These are phyloP conservation scores for Thelonectria olida DNA, from an alignment of 2,329 filamentous ascomycete genomes.

Conservation along the genomic window DNA sequence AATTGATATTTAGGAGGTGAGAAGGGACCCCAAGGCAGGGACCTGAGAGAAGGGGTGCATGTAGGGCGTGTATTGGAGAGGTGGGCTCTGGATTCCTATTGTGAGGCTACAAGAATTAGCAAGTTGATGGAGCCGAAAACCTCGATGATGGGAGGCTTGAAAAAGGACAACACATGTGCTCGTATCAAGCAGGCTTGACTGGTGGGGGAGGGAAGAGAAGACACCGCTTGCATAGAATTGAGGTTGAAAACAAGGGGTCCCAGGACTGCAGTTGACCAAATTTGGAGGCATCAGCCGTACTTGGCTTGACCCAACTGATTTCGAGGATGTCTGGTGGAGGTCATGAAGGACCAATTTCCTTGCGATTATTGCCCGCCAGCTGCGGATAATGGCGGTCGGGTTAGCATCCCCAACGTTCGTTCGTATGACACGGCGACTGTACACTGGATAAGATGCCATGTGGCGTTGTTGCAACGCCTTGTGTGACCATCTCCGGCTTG, in stretches of 20 bases:
- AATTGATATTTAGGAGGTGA: slow-evolving; percentile 6
- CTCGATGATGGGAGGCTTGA: neutral
- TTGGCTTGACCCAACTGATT: neutral
- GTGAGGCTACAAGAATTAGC: neutral
- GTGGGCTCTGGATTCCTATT: neutral
- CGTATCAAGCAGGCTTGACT: neutral
- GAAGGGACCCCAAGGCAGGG: neutral
- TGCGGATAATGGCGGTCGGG: neutral
- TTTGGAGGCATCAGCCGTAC: neutral
- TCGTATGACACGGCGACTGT: no score
- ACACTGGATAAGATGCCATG: neutral
- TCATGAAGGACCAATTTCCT: neutral
- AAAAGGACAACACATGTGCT: neutral
- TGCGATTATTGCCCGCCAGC: neutral
- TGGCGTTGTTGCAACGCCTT: neutral
- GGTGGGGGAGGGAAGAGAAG: slow-evolving; percentile 13
- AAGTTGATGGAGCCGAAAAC: neutral
- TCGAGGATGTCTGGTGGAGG: neutral
- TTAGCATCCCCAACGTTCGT: no score
- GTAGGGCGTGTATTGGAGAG: neutral
- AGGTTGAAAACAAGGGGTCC: slow-evolving; percentile 4
- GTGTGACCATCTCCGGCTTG: neutral
- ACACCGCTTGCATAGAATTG: slow-evolving; percentile 3
- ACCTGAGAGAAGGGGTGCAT: neutral
- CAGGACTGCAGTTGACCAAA: neutral